phyloP scores from a whole-genome alignment of 2,329 filamentous ascomycete genomes.

The Xenoacremonium recifei region DNA sequence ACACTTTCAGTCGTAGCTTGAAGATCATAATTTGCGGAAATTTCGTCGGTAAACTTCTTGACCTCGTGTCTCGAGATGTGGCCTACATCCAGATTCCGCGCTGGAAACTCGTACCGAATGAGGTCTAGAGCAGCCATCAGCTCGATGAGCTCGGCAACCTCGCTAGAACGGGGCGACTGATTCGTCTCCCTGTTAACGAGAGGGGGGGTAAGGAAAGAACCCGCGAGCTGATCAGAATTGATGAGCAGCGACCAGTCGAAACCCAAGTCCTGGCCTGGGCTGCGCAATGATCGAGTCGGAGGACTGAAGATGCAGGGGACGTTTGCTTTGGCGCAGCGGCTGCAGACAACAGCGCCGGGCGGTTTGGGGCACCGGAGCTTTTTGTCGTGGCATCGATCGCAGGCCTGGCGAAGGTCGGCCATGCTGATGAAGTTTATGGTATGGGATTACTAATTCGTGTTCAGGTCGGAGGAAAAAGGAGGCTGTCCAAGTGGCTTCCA shows the following conservation, averaged over 20 bases:
- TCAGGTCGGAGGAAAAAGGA: no score
- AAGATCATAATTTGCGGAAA: conserved; percentile 23
- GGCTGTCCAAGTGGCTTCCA: no score
- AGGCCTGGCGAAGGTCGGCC: conserved; percentile 33
- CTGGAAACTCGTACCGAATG: conserved; percentile 12
- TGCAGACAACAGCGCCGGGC: conserved; percentile 33
- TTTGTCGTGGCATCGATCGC: conserved; percentile 46
- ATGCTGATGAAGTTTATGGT: no score
- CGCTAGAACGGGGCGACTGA: not conserved
- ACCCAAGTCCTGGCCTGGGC: not conserved
- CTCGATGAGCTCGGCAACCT: conserved; percentile 16
- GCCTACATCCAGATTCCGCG: not conserved
- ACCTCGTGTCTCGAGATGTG: conserved; percentile 25
- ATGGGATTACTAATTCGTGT: no score
- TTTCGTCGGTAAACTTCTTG: conserved; percentile 19
- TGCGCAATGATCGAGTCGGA: conserved; percentile 21
- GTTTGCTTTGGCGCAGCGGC: conserved; percentile 41
- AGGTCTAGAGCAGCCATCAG: conserved; percentile 23
- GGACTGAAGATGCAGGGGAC: conserved; percentile 44
- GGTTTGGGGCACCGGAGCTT: conserved; percentile 46
- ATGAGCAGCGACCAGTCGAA: conserved; percentile 23
- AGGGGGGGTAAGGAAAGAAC: conserved; percentile 4
- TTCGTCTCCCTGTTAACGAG: conserved; percentile 9
- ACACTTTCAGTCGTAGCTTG: conserved; percentile 32
- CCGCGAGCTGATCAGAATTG: conserved; percentile 9